Percentiles rank a stretch among this genome's conserved stretches.
Conservation (phyloP, 2,329 filamentous ascomycete species). For the Phoma sp. region DNA sequence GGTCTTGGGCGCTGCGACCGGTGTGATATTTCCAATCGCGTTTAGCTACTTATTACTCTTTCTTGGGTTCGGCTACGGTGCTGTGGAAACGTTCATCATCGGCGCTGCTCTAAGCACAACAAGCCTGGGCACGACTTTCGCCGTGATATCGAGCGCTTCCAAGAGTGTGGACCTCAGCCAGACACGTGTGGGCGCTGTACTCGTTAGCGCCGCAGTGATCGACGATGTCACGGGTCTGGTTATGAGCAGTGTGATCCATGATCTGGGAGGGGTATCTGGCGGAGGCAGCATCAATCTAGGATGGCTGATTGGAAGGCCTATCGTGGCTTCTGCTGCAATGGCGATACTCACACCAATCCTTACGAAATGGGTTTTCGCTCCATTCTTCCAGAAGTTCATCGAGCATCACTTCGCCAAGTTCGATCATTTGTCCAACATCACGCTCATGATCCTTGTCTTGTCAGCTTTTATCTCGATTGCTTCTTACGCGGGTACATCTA, state of each 20-base stretch:
- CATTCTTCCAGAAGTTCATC: constrained; percentile 24
- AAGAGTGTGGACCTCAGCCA: constrained; percentile 51
- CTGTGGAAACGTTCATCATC: constrained; percentile 38
- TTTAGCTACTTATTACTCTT: constrained; percentile 50
- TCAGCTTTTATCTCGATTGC: constrained; percentile 38
- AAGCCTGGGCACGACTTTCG: constrained; percentile 41
- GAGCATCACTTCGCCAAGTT: constrained; percentile 28
- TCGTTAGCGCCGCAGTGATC: constrained; percentile 56
- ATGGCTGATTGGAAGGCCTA: constrained; percentile 37
- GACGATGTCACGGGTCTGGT: constrained; percentile 56
- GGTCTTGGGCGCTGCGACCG: constrained; percentile 51
- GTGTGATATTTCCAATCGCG: constrained; percentile 53
- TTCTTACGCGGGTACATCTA: constrained; percentile 37
- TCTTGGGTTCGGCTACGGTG: constrained; percentile 52
- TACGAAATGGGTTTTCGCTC: constrained; percentile 48
- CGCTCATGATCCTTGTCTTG: constrained; percentile 37
- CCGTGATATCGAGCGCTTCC: constrained; percentile 42
- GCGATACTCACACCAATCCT: constrained; percentile 31
- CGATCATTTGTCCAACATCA: constrained; percentile 34
- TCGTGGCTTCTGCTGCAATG: constrained; percentile 33
- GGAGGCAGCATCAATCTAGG: constrained; percentile 23
- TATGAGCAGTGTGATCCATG: constrained; percentile 46
- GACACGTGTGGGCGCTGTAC: constrained; percentile 53
- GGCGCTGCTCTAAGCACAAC: constrained; percentile 38
- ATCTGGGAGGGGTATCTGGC: constrained; percentile 25